Evolutionary conservation across 2,329 filamentous ascomycete genomes (phyloP), one percentile per base, ranked within the genome.

Genomic region (Exutisphaerella laricina): DNA sequence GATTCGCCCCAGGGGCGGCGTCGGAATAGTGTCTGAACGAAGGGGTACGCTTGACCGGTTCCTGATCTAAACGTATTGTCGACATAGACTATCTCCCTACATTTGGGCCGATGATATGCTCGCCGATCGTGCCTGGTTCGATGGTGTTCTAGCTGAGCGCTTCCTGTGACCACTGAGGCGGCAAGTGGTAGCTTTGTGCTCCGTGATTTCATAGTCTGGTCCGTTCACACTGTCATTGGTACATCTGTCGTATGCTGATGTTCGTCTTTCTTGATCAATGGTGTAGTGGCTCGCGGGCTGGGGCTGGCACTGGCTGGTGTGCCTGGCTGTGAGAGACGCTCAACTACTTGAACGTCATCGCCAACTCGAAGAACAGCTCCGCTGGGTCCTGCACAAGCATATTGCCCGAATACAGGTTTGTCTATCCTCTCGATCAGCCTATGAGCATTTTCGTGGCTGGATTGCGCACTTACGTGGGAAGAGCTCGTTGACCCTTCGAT

Each of bases 221-320:
- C n/a, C n/a, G n/a, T 21, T 44, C 35, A 44, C 31, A 35, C 34
- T 23, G 41, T 38, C 41, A 28, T 28, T 21, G 41, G 41, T 44
- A 12, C 23, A 12, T 28, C 41, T 34, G 35, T 21, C 29, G 41
- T 38, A 26, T 16, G 25, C 22, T 30, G 26, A 26, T 22, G 7
- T 12, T 44, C 41, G 12, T 44, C 35, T 6, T 23, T 26, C 5
- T 12, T 26, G 20, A 39, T 23, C 3, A 48, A 32, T 2, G 45
- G 45, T 21, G 45, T 48, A 7, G 36, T 43, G 4, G 13, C 35
- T 20, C 40, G 45, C 8, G 45, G 72, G 7, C 70, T 70, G 45
- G 67, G 66, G 26, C 63, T 68, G 46, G 71, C 70, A 20, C 20
- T 44, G 2, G 18, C 28, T 1, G 54, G 52, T 9, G 52, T 49